These are phyloP conservation scores for Purshia tridentata DNA, from an alignment of 306 rosid species.

Conservation along the genomic window DNA sequence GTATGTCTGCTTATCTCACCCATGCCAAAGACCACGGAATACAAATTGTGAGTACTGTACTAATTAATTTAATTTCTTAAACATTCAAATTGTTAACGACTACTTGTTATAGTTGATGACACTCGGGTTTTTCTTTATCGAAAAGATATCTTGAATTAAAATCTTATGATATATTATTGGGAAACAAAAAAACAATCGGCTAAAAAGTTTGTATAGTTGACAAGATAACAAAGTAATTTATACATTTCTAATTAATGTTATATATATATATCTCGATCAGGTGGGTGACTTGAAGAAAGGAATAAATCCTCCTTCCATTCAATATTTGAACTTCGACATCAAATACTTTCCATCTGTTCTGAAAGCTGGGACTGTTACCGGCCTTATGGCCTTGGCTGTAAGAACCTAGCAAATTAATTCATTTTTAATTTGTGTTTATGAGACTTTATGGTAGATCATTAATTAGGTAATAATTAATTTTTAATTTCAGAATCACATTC, in stretches of 20 bases:
- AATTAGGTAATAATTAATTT: no score
- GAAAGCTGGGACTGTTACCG: slow-evolving; percentile 60
- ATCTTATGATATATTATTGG: no score
- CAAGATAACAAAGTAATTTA: no score
- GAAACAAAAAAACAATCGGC: no score
- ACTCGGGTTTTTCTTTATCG: no score
- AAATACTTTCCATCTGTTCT: slow-evolving; percentile 43
- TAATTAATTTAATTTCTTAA: no score
- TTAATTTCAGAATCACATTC: not conserved
- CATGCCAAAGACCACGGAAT: slow-evolving; percentile 64
- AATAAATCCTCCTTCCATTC: slow-evolving; percentile 62
- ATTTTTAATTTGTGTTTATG: not conserved
- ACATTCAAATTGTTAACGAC: no score
- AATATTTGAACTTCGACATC: slow-evolving; percentile 43
- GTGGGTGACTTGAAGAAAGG: slow-evolving; percentile 80
- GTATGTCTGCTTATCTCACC: slow-evolving; percentile 53
- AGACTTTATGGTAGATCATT: no score
- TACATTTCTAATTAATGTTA: not conserved
- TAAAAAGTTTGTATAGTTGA: no score
- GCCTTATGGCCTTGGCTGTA: slow-evolving; percentile 76
- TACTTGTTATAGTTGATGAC: no score
- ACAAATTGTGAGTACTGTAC: slow-evolving; percentile 45
- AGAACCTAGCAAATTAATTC: slow-evolving; percentile 11
- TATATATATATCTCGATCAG: slow-evolving; percentile 28
- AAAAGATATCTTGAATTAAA: no score